Evolutionary conservation across 345 rosid genomes (phyloP).

Genomic region (Euphorbia pulcherrima): DNA sequence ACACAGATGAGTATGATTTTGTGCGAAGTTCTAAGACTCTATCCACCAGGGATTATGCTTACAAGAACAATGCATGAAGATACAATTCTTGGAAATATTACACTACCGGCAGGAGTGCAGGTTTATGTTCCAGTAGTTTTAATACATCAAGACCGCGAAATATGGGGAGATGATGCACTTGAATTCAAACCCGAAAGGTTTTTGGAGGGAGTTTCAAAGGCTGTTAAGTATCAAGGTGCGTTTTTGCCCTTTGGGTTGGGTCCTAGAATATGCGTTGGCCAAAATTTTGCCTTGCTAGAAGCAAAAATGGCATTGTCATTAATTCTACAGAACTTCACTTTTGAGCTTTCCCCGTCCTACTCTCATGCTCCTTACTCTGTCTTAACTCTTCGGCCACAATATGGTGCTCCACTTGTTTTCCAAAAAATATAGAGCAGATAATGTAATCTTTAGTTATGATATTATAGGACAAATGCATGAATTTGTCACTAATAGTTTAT

Average conservation of each 20-base stretch:
- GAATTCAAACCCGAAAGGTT: slow-evolving; percentile 47
- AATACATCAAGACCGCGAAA: slow-evolving; percentile 12
- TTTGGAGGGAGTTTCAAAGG: slow-evolving; percentile 38
- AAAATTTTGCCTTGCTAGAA: slow-evolving; percentile 46
- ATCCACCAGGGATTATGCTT: background rate
- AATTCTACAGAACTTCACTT: slow-evolving; percentile 39
- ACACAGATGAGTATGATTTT: slow-evolving; percentile 23
- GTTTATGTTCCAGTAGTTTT: background rate
- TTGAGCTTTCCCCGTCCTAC: slow-evolving; percentile 48
- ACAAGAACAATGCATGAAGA: background rate
- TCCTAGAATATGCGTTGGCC: slow-evolving; percentile 41
- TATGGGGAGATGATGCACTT: slow-evolving; percentile 17
- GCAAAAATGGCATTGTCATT: slow-evolving; percentile 50
- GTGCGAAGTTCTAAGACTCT: slow-evolving; percentile 24
- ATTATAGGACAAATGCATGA: too few species aligned
- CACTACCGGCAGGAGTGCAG: slow-evolving; percentile 13
- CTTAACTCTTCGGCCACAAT: slow-evolving; percentile 46
- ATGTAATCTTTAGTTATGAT: too few species aligned
- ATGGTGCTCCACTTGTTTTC: slow-evolving; percentile 36
- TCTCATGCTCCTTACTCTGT: slow-evolving; percentile 44
- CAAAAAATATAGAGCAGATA: background rate
- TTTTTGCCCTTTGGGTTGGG: slow-evolving; percentile 41
- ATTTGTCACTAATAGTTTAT: too few species aligned
- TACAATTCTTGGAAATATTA: slow-evolving; percentile 5
- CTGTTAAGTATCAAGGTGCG: slow-evolving; percentile 25